A percentile compares a stretch with the other conserved stretches of the same genome.
Evolutionary conservation across 2,329 filamentous ascomycete genomes (phyloP).

Genomic region (Emergomyces africanus): DNA sequence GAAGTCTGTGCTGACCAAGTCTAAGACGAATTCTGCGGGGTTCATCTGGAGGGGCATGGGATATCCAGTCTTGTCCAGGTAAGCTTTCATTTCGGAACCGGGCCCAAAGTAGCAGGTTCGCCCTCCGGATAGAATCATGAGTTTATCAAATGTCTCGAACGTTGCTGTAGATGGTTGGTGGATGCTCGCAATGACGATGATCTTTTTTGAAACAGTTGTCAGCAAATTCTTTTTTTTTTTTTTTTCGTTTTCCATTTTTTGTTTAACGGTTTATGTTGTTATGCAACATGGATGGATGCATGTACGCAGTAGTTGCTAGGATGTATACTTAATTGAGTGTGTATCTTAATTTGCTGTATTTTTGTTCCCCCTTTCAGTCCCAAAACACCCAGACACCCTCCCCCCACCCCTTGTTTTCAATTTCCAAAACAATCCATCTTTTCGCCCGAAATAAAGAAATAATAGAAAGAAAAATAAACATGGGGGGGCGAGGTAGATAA

Average conservation of each 20-base stretch:
- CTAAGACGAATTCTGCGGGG: conserved; percentile 67
- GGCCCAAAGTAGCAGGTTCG: conserved; percentile 61
- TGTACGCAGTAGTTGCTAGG: too few relatives aligned
- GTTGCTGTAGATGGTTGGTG: conserved; percentile 74
- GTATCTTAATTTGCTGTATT: not conserved
- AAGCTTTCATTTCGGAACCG: conserved; percentile 42
- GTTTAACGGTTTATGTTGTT: too few relatives aligned
- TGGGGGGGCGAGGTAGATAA: not conserved
- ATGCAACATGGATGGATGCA: too few relatives aligned
- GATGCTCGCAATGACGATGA: conserved; percentile 70
- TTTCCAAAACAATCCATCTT: not conserved
- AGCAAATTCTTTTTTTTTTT: not conserved
- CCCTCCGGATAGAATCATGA: conserved; percentile 60
- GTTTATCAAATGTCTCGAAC: conserved; percentile 68
- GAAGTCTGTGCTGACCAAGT: conserved; percentile 70
- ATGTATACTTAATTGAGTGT: not conserved
- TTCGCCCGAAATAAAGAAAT: not conserved
- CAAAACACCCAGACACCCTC: too few relatives aligned
- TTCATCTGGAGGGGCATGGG: conserved; percentile 59
- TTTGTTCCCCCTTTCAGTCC: too few relatives aligned
- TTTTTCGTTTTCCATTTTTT: too few relatives aligned
- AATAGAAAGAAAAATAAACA: not conserved
- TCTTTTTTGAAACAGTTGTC: conserved; percentile 32
- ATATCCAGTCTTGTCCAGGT: conserved; percentile 51
- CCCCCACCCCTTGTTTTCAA: too few relatives aligned